Evolutionary conservation across 2,329 filamentous ascomycete species (phyloP), one percentile per base, ranked within the genome.

Genomic region (Penicillium sp.): DNA sequence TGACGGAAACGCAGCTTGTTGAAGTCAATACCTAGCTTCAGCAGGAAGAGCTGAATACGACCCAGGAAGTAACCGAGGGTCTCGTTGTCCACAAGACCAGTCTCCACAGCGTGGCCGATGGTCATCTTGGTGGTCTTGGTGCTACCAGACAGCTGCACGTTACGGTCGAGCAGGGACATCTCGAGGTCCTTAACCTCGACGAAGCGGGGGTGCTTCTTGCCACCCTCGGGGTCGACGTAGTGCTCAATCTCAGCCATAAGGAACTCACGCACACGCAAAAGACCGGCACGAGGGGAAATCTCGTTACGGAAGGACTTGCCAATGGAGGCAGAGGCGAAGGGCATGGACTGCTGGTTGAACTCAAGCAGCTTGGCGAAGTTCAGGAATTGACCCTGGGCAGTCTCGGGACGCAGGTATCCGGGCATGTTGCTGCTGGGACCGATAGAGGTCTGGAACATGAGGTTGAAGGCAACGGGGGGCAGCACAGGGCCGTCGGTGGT

Each of bases 171-270:
- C 25, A 99, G 85, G 52, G 88, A 85, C 55, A 99, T 82, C 79
- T 96, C 88, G 45, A 94, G 78, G 65, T 96, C 81, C 70, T 90
- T 87, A 56, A 99, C 87, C 68, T 96, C 90, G 44, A 85, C 77
- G 77, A 99, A 99, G 54, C 92, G 89, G 50, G 83, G 78, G 74
- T 99, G 94, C 79, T 94, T 95, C 85, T 99, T 99, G 77, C 92
- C 91, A 70, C 91, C 86, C 69, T 94, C 82, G 11, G 94, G 94
- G 69, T 99, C 94, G 64, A 99, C 94, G 71, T 90, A 99, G 76
- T 99, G 94, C 80, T 99, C 94, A 66, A 99, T 96, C 78, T 99
- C 94, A 23, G 93, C 94, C 94, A 99, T 97, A 67, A 97, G 78
- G 79, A 99, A 97, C 75, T 99, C 94, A 67, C 94, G 90, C 42